These are phyloP conservation scores for Ceratocystis cubensis DNA, from an alignment of 2,329 filamentous ascomycete species.

Conservation along the genomic window DNA sequence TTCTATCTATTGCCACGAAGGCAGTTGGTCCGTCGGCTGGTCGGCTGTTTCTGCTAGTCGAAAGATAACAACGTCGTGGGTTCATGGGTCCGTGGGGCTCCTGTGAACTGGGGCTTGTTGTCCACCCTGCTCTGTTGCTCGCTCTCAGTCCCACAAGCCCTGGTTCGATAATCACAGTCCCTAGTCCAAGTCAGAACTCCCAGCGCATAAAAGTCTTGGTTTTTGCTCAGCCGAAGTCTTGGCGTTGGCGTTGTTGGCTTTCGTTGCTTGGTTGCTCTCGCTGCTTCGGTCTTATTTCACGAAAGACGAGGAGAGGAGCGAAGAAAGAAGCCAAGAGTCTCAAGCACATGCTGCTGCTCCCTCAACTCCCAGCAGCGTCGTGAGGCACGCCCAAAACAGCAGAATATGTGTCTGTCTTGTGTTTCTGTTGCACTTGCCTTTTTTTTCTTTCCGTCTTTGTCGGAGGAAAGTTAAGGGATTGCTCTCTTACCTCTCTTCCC, in stretches of 20 bases:
- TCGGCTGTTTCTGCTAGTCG: too few relatives aligned
- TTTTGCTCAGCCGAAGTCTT: background rate
- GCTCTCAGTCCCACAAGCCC: too few relatives aligned
- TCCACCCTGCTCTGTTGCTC: too few relatives aligned
- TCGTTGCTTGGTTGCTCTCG: background rate
- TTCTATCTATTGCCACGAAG: too few relatives aligned
- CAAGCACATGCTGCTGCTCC: background rate
- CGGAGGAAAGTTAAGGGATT: too few relatives aligned
- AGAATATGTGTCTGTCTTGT: background rate
- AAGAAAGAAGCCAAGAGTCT: background rate
- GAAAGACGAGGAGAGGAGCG: too few relatives aligned
- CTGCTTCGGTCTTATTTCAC: background rate
- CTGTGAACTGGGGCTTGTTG: too few relatives aligned
- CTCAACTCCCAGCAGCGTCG: background rate
- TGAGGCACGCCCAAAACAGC: background rate
- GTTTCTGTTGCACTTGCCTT: background rate
- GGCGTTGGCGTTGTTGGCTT: background rate
- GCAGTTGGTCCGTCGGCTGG: too few relatives aligned
- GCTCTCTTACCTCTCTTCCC: too few relatives aligned
- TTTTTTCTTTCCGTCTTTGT: background rate
- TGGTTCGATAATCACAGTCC: too few relatives aligned
- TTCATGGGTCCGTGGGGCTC: too few relatives aligned
- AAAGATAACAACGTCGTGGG: too few relatives aligned
- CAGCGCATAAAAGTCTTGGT: background rate
- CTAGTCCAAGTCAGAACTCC: background rate